Evolutionary conservation across 1,139 yeast genomes (phyloP), one percentile per base, ranked within the genome.

Genomic region (Hemisphaericaspora xylanilytica): DNA sequence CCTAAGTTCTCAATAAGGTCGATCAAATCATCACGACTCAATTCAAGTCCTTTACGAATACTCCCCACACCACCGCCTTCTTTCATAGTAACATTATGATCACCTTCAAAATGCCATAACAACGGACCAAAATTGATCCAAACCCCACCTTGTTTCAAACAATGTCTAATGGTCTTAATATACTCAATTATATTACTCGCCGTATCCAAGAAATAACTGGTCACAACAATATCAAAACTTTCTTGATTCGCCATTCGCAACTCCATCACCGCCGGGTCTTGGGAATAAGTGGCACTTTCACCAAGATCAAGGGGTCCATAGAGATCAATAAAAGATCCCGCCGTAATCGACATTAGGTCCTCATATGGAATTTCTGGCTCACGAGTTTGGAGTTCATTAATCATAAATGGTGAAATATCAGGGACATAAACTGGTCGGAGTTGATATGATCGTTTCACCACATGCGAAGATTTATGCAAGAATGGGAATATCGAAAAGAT

Each of bases 121-220:
- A 88, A 63, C 0, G 96, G 96, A 0, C 96, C 97, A 51, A 83
- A 78, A 57, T 89, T 89, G 40, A 87, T 68, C 96, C 96, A 88
- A 11, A 64, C 48, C 0, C 94, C 95, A 5, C 75, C 75, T 0
- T 65, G 56, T 34, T 66, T 66, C 40, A 87, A 55, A 15, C 78
- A 66, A 45, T 80, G 68, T 14, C 67, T 56, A 1, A 89, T 75
- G 0, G 87, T 66, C 40, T 70, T 73, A 32, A 89, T 46, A 44
- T 88, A 87, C 37, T 83, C 86, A 32, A 87, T 69, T 14, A 88
- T 67, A 52, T 88, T 85, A 13, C 79, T 67, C 0, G 92, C 81
- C 0, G 96, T 88, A 52, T 89, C 96, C 15, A 89, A 59, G 57
- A 88, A 89, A 58, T 83, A 89, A 39, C 84, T 77, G 0, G 96